Conservation (phyloP, 768 basidiomycete species). For the Auriscalpium vulgare region DNA sequence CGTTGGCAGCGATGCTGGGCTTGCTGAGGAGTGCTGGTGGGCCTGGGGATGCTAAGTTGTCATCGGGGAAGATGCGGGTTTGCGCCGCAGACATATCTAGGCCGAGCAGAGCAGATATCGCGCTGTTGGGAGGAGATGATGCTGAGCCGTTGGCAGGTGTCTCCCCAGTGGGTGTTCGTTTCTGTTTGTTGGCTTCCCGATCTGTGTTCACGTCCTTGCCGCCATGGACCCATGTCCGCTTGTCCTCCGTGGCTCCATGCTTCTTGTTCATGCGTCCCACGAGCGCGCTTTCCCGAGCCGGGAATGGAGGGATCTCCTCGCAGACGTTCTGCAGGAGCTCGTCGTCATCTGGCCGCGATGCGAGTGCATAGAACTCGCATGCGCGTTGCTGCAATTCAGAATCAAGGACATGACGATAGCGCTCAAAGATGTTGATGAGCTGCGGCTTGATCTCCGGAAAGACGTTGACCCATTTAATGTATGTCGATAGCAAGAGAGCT, state of each 20-base stretch:
- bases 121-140: conserved; percentile 33
- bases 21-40: background rate
- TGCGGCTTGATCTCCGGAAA: conserved; percentile 98
- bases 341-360: conserved; percentile 80
- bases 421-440: conserved; percentile 89
- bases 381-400: conserved; percentile 97
- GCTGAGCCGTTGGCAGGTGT: conserved; percentile 22
- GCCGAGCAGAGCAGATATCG: conserved; percentile 72
- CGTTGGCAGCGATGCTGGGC: conserved; percentile 31
- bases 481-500: conserved; percentile 89
- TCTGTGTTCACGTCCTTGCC: conserved; percentile 90
- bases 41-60: background rate
- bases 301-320: conserved; percentile 99
- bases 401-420: conserved; percentile 95
- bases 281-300: conserved; percentile 86
- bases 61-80: conserved; percentile 18
- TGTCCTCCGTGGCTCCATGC: conserved; percentile 89
- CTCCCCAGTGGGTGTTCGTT: conserved; percentile 11
- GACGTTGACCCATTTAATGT: conserved; percentile 99
- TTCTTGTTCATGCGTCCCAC: conserved; percentile 83
- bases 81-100: conserved; percentile 50
- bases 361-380: conserved; percentile 92
- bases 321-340: conserved; percentile 90
- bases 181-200: conserved; percentile 47
- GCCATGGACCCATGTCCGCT: conserved; percentile 91